phyloP scores from a whole-genome alignment of 2,329 filamentous ascomycete species.

The Microcyclosporella mali region DNA sequence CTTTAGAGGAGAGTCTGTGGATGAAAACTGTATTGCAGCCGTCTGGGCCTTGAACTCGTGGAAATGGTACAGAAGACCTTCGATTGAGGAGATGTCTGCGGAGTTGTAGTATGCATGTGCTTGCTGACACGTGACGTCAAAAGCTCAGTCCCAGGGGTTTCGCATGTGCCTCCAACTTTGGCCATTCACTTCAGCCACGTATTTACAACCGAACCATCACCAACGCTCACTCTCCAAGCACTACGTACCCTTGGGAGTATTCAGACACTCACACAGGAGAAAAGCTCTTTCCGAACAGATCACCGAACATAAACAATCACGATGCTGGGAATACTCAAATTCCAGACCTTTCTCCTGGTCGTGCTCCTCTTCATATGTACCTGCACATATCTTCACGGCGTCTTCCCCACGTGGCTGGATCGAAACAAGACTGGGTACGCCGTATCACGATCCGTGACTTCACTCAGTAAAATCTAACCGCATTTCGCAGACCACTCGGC shows the following conservation, averaged over 20 bases:
- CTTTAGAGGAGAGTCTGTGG: too few relatives aligned
- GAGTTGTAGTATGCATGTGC: background rate
- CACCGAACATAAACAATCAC: too few relatives aligned
- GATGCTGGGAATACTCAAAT: slow-evolving; percentile 92
- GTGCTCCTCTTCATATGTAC: slow-evolving; percentile 95
- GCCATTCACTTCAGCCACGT: slow-evolving; percentile 3
- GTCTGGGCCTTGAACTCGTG: background rate
- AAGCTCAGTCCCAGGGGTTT: slow-evolving; percentile 1
- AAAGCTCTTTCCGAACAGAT: too few relatives aligned
- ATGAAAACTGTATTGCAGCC: too few relatives aligned
- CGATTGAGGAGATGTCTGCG: background rate
- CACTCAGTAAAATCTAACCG: background rate
- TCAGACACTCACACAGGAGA: too few relatives aligned
- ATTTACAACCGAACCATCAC: slow-evolving; percentile 1
- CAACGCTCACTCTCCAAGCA: background rate
- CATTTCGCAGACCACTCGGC: slow-evolving; percentile 45
- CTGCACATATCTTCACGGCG: slow-evolving; percentile 84
- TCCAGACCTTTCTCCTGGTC: slow-evolving; percentile 91
- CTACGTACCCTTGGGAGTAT: too few relatives aligned
- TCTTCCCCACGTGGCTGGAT: slow-evolving; percentile 85
- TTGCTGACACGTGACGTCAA: background rate
- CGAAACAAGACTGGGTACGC: slow-evolving; percentile 84
- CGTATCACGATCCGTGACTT: background rate
- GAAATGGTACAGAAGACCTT: too few relatives aligned
- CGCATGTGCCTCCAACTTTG: background rate